Evolutionary conservation across 1,284 basidiomycete species (phyloP).

Genomic region (Tausonia pullulans): DNA sequence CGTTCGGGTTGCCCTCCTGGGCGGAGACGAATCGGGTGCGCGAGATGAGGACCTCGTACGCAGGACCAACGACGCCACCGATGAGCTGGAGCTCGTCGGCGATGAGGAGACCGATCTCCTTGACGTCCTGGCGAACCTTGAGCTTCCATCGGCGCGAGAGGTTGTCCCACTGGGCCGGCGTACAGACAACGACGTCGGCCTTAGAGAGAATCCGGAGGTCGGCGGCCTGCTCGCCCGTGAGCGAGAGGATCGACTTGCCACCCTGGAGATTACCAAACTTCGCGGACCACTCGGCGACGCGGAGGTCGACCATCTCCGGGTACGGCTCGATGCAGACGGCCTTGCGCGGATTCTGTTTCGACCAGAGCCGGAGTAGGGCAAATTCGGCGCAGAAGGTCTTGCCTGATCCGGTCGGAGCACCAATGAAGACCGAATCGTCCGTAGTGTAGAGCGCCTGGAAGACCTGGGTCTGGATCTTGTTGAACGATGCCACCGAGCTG

Average conservation of each 20-base stretch:
- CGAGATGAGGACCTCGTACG: slow-evolving; percentile 91
- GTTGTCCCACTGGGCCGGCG: slow-evolving; percentile 89
- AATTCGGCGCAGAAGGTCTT: slow-evolving; percentile 98
- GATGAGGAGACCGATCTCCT: slow-evolving; percentile 82
- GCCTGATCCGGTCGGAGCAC: slow-evolving; percentile 90
- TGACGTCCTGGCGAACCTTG: slow-evolving; percentile 75
- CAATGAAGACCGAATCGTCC: slow-evolving; percentile 91
- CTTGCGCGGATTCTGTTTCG: slow-evolving; percentile 65
- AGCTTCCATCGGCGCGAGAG: slow-evolving; percentile 94
- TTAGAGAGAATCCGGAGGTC: slow-evolving; percentile 85
- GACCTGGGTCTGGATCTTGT: slow-evolving; percentile 98
- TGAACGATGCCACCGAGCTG: slow-evolving; percentile 68
- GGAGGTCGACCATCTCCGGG: slow-evolving; percentile 88
- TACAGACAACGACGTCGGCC: slow-evolving; percentile 83
- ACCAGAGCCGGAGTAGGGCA: slow-evolving; percentile 83
- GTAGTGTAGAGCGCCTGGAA: slow-evolving; percentile 96
- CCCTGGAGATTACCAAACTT: slow-evolving; percentile 76
- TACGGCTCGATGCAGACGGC: slow-evolving; percentile 95
- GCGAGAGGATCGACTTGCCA: slow-evolving; percentile 80
- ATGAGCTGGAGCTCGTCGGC: slow-evolving; percentile 93
- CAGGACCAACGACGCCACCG: slow-evolving; percentile 83
- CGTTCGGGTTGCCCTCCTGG: slow-evolving; percentile 78
- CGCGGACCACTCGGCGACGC: slow-evolving; percentile 75
- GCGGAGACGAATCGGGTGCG: slow-evolving; percentile 89
- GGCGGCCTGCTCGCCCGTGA: slow-evolving; percentile 90